Evolutionary conservation across 306 rosid genomes (phyloP), one percentile per base, ranked within the genome.

Genomic region (Nissolia schottii): DNA sequence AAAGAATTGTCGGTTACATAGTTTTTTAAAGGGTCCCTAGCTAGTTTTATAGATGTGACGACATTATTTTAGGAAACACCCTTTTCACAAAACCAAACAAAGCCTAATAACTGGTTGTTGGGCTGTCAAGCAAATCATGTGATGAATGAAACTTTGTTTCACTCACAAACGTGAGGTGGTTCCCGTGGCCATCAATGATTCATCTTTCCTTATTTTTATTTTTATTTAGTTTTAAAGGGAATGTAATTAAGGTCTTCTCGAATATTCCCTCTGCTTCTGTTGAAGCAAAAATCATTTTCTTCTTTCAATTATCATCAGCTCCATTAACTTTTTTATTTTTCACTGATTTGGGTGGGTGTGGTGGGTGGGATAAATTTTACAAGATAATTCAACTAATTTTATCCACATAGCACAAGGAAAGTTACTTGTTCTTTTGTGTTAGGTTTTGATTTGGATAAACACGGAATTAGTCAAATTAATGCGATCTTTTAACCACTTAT

Each of bases 111-210:
- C 40, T 64, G 71, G 83, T 53, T 19, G 32, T 67, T 40, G 23
- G 61, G 67, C 80, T 74, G 62, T 80, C 61, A 74, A 67, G 77
- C 80, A 80, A 80, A 60, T 68, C 77, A 80, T 74, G 83, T 67
- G 84, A 68, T 59, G 83, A 67, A n/a, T n/a, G n/a, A n/a, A n/a
- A 74, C 77, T 50, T 15, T 27, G 64, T 80, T 78, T 74, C 34
- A n/a, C 34, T 61, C 48, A 20, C 34, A 66, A 79, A 73, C 79
- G 66, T 79, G 66, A 79, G 34, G 14, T 73, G 34, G 14, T 73
- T 73, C 65, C 45, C 83, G 28, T 73, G 79, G 9, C 60, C 29
- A 66, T 66, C 28, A 79, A 64, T 71, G 12, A 24, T 71, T 71
- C 11, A 11, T 16, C 25, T 9, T 24, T 59, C 43, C 18, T 51